A percentile compares a stretch with the other conserved stretches of the same genome.
Conservation (phyloP, 2,329 filamentous ascomycete species). For the Exophiala bonariae region DNA sequence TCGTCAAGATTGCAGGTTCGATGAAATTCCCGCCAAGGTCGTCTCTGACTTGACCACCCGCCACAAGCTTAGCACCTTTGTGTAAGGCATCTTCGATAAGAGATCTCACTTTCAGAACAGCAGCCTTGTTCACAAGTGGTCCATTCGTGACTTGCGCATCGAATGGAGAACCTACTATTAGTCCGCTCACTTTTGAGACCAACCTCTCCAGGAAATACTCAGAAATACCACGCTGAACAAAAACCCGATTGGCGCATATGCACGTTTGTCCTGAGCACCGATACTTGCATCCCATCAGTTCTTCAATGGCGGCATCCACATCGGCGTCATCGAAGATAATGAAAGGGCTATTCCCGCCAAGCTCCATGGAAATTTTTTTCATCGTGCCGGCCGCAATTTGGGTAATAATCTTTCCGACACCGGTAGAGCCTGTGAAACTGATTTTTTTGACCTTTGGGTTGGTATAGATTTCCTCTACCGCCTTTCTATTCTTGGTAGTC, state of each 20-base stretch:
- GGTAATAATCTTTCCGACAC: slow-evolving; percentile 33
- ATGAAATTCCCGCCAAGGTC: slow-evolving; percentile 37
- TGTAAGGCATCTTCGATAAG: slow-evolving; percentile 21
- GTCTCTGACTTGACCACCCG: slow-evolving; percentile 53
- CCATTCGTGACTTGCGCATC: slow-evolving; percentile 71
- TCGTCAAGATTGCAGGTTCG: slow-evolving; percentile 19
- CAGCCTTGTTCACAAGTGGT: slow-evolving; percentile 53
- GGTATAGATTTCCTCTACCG: slow-evolving; percentile 1
- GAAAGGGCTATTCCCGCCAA: slow-evolving; percentile 44
- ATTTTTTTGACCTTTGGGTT: slow-evolving; percentile 27
- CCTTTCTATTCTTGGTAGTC: slow-evolving; percentile 37
- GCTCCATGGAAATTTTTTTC: slow-evolving; percentile 44
- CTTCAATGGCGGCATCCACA: slow-evolving; percentile 30
- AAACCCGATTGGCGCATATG: slow-evolving; percentile 71
- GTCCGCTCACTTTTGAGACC: slow-evolving; percentile 68
- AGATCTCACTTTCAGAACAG: slow-evolving; percentile 17
- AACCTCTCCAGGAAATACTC: slow-evolving; percentile 69
- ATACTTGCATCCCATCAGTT: slow-evolving; percentile 16
- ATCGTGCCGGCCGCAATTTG: slow-evolving; percentile 33
- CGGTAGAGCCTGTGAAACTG: slow-evolving; percentile 33
- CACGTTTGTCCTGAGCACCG: slow-evolving; percentile 23
- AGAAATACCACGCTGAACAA: slow-evolving; percentile 75
- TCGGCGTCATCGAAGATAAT: slow-evolving; percentile 44
- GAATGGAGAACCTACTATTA: slow-evolving; percentile 76
- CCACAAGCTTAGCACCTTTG: slow-evolving; percentile 26